Conservation (phyloP, 2,329 filamentous ascomycete genomes). For the Fusarium continuum region DNA sequence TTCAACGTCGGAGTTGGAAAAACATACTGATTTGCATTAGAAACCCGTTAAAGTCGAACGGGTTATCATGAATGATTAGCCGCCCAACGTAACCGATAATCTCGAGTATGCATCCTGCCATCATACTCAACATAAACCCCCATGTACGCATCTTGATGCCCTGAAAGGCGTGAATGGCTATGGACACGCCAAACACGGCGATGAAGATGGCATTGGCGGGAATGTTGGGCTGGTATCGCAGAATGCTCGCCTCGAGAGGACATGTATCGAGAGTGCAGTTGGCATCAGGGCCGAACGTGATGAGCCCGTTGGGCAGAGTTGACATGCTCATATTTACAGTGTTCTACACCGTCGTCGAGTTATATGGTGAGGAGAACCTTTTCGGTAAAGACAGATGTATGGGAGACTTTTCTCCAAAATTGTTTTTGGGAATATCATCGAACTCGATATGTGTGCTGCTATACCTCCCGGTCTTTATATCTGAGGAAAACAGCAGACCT, state of each 20-base stretch:
- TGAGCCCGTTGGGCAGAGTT: constrained; percentile 32
- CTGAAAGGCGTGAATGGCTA: constrained; percentile 33
- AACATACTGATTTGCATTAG: constrained; percentile 70
- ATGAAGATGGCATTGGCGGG: constrained; percentile 36
- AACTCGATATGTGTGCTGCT: not conserved
- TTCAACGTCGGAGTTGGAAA: not conserved
- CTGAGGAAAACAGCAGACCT: not conserved
- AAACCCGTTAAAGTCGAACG: constrained; percentile 66
- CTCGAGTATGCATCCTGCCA: constrained; percentile 64
- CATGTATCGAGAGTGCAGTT: constrained; percentile 41
- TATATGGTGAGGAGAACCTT: not conserved
- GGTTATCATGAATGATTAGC: constrained; percentile 63
- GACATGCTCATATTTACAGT: constrained; percentile 10
- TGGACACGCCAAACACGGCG: constrained; percentile 29
- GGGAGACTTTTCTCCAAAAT: not conserved
- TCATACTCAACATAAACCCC: constrained; percentile 59
- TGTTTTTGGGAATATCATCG: not conserved
- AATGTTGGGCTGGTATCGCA: constrained; percentile 38
- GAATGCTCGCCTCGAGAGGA: constrained; percentile 37
- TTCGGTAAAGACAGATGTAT: not conserved
- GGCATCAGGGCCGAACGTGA: constrained; percentile 38
- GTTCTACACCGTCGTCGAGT: not conserved
- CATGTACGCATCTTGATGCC: constrained; percentile 37
- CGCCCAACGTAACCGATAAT: constrained; percentile 70
- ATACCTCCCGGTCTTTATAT: not conserved